Conservation (phyloP, 768 basidiomycete species). For the Pleurotus giganteus region DNA sequence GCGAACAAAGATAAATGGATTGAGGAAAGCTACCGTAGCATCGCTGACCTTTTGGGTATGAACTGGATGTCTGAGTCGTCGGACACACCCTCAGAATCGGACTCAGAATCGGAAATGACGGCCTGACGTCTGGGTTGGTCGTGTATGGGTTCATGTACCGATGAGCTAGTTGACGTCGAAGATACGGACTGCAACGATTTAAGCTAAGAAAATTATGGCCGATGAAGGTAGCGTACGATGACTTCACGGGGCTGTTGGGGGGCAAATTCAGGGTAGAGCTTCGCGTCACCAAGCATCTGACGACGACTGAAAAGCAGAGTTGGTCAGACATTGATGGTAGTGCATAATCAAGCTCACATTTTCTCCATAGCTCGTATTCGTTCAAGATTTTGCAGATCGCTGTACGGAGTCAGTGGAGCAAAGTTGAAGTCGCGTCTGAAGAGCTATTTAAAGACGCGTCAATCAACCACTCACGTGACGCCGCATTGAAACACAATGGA, state of each 20-base stretch:
- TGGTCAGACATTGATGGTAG: background rate
- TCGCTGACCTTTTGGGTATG: background rate
- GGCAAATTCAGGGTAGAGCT: constrained; percentile 3
- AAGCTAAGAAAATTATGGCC: background rate
- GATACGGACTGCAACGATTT: background rate
- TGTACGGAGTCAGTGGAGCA: background rate
- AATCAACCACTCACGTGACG: too few species aligned
- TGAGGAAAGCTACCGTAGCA: too few species aligned
- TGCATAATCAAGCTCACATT: background rate
- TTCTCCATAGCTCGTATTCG: constrained; percentile 7
- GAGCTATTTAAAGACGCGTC: too few species aligned
- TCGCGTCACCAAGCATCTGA: constrained; percentile 1
- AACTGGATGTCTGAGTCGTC: background rate
- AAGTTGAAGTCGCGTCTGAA: too few species aligned
- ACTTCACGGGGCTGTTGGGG: constrained; percentile 1
- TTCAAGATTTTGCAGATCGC: too few species aligned
- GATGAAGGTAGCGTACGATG: background rate
- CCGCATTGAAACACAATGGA: too few species aligned
- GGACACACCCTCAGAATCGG: background rate
- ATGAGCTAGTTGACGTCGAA: background rate
- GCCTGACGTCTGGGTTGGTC: background rate
- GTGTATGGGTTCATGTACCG: background rate
- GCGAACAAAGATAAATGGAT: too few species aligned
- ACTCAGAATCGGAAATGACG: constrained; percentile 2
- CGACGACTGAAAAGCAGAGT: background rate